Conservation (phyloP, 768 basidiomycete genomes). For the Boletus pseudo-olivaceus region DNA sequence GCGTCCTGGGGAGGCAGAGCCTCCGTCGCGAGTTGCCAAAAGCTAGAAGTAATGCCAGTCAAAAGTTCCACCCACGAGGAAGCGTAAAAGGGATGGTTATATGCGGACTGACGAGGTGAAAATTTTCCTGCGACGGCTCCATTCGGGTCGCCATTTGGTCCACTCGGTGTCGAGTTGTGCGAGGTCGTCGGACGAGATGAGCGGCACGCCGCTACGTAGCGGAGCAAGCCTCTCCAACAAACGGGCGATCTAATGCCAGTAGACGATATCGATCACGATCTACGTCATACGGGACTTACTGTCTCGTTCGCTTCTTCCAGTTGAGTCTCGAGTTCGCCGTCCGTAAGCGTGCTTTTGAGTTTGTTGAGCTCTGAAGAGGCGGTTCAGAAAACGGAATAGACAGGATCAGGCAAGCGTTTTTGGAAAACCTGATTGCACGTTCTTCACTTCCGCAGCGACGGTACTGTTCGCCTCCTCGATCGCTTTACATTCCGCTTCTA, state of each 20-base stretch:
- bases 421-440: slow-evolving; percentile 29
- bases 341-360: slow-evolving; percentile 64
- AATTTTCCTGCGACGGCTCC: slow-evolving; percentile 70
- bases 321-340: slow-evolving; percentile 56
- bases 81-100: neutral
- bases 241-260: slow-evolving; percentile 43
- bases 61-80: neutral
- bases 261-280: slow-evolving; percentile 3
- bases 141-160: slow-evolving; percentile 77
- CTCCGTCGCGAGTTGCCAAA: slow-evolving; percentile 74
- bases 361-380: slow-evolving; percentile 56
- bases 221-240: slow-evolving; percentile 53
- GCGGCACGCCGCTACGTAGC: slow-evolving; percentile 57
- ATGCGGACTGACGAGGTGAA: slow-evolving; percentile 41
- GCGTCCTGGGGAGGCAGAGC: slow-evolving; percentile 64
- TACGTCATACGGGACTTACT: slow-evolving; percentile 39
- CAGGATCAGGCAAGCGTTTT: neutral
- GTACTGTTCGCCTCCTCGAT: slow-evolving; percentile 59
- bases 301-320: slow-evolving; percentile 48
- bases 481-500: slow-evolving; percentile 57
- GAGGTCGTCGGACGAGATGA: slow-evolving; percentile 70
- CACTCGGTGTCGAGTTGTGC: slow-evolving; percentile 69
- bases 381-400: slow-evolving; percentile 9
- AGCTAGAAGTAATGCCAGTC: slow-evolving; percentile 39
- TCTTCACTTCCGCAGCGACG: slow-evolving; percentile 49